Base-by-base conservation (phyloP, 345 rosid genomes). In the Bruguiera gymnorhiza region DNA sequence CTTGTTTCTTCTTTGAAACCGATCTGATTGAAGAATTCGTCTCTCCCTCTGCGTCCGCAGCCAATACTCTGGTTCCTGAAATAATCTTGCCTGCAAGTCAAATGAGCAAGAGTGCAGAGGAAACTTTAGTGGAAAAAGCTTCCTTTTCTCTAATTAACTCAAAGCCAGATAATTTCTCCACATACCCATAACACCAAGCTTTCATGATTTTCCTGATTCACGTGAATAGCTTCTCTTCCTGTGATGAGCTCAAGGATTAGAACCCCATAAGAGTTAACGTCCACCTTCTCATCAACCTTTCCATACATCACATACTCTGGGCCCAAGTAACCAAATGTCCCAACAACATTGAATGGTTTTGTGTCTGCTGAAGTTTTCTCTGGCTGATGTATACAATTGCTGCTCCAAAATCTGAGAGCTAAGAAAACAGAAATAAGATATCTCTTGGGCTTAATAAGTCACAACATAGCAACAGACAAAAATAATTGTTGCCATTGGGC, bases 211-310 rank as follows among this genome's bases (percentile, higher is more conserved):
- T 30, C 61, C 67, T 66, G 75, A 71, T 72, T 79, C 20, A 51
- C 52, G 52, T 66, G 83, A 73, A 72, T 74, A 10, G 79, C 81
- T 11, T 77, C 79, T 70, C 71, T 76, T 58, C 83, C 86, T 10
- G 81, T 70, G 46, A 83, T 79, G 26, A 81, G 87, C 65, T 83
- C 87, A 62, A 81, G 80, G 18, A 83, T 85, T 66, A 81, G 83
- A 70, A 83, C 82, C 43, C 85, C 87, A 60, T 66, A 81, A 26
- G 85, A 76, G 74, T 83, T 79, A 39, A 83, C 80, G 56, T 81
- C 83, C 34, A 75, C 73, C 77, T 81, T 83, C 68, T 81, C 85
- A 34, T 81, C 84, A 63, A 81, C 72, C 61, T 81, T 74, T 58
- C 84, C 81, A 29, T 74, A 80, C 79, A 80, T 79, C 70, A 80